A percentile compares a stretch with the other conserved stretches of the same genome.
Conservation (phyloP, 306 rosid genomes). For the Trifolium fragiferum region DNA sequence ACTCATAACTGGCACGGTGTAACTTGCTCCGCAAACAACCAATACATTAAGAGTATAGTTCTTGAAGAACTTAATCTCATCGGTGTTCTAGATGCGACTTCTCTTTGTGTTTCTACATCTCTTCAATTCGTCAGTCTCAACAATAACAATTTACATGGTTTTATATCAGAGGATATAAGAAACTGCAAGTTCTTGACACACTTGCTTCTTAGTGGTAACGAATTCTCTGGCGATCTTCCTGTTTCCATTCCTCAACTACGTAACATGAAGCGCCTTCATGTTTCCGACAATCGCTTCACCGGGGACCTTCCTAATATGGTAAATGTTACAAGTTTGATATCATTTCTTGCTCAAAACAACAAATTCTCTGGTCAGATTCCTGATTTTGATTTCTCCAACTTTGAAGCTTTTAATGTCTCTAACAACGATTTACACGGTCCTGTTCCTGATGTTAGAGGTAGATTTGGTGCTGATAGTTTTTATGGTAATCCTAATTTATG, state of each 20-base stretch:
- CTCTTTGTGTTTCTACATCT: constrained; percentile 50
- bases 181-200: constrained; percentile 54
- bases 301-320: constrained; percentile 62
- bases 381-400: constrained; percentile 59
- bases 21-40: constrained; percentile 34
- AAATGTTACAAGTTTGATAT: constrained; percentile 52
- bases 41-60: constrained; percentile 44
- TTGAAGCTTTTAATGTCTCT: constrained; percentile 56
- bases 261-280: constrained; percentile 52
- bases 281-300: constrained; percentile 50
- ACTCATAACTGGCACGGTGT: constrained; percentile 60
- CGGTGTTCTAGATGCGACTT: constrained; percentile 50
- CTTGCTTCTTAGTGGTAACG: constrained; percentile 54
- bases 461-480: constrained; percentile 55
- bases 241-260: constrained; percentile 42
- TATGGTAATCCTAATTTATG: constrained; percentile 63
- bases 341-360: constrained; percentile 60
- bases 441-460: constrained; percentile 56
- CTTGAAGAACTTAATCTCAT: constrained; percentile 44
- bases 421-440: constrained; percentile 60
- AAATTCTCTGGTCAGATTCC: constrained; percentile 55
- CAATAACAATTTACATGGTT: constrained; percentile 48
- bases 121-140: constrained; percentile 47
- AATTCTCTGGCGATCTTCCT: constrained; percentile 61
- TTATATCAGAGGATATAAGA: constrained; percentile 53